These are phyloP conservation scores for Cunninghamia lanceolata DNA, from an alignment of 75 land plant genomes.

Conservation along the genomic window DNA sequence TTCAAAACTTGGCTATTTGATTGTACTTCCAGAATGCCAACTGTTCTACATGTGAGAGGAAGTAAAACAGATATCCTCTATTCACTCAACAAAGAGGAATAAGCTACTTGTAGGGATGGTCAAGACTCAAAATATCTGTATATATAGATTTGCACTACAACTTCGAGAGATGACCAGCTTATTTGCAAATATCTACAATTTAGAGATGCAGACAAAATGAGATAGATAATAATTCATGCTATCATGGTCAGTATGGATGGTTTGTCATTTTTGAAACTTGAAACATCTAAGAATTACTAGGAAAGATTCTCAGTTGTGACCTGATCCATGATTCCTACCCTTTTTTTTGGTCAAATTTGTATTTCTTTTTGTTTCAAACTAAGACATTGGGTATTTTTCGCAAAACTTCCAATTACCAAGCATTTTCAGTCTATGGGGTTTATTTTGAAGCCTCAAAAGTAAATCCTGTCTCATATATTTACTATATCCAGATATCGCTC, in stretches of 20 bases:
- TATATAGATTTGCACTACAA: not conserved
- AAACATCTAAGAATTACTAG: not conserved
- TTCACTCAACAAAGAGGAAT: not conserved
- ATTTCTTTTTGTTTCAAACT: not conserved
- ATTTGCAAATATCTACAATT: no score
- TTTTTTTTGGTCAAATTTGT: not conserved
- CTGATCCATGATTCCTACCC: not conserved
- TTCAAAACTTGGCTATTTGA: no score
- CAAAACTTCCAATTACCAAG: not conserved
- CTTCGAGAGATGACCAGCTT: not conserved
- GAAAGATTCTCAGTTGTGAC: not conserved
- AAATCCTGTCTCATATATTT: not conserved
- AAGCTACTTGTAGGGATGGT: no score
- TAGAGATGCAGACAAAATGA: not conserved
- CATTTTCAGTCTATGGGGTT: not conserved
- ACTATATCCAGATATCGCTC: no score
- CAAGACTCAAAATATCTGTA: not conserved
- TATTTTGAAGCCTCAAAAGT: not conserved
- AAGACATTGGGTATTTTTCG: no score
- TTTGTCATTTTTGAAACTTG: no score
- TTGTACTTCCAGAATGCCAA: no score
- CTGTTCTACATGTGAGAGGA: no score
- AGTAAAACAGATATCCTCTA: not conserved
- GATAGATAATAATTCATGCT: not conserved
- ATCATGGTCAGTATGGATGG: not conserved